Percentiles rank a stretch among this genome's conserved stretches.
These are phyloP conservation scores for Corrigiola litoralis DNA, from an alignment of 179 eudicot genomes.

Conservation along the genomic window DNA sequence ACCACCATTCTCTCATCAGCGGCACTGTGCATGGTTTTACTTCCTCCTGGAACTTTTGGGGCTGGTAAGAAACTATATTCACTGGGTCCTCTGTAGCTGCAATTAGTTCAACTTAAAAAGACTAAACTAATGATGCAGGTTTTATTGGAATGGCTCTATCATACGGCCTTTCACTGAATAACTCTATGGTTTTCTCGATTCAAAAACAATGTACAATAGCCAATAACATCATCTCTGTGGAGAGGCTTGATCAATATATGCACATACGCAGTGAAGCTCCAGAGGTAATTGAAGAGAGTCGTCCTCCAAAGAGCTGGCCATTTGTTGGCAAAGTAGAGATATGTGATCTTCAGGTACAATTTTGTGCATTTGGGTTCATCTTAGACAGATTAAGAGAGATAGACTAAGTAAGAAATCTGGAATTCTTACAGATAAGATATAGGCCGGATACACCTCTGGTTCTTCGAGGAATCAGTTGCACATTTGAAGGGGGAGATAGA, in stretches of 20 bases:
- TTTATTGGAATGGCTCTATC: conserved; percentile 79
- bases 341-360: conserved; percentile 58
- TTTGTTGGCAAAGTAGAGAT: conserved; percentile 67
- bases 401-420: neutral
- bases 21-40: conserved; percentile 76
- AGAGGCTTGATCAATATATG: conserved; percentile 75
- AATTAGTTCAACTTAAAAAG: neutral
- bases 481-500: conserved; percentile 77
- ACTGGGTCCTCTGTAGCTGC: neutral
- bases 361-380: neutral
- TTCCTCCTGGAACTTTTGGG: conserved; percentile 75
- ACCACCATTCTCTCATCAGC: conserved; percentile 59
- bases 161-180: conserved; percentile 70
- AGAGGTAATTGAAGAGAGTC: conserved; percentile 49
- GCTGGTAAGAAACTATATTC: conserved; percentile 38
- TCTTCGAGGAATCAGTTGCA: conserved; percentile 75
- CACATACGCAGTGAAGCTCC: conserved; percentile 82
- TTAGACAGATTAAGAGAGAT: neutral
- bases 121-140: conserved; percentile 41
- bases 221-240: conserved; percentile 70
- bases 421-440: conserved; percentile 54
- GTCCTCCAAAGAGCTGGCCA: conserved; percentile 72
- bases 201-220: conserved; percentile 66
- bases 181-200: conserved; percentile 50
- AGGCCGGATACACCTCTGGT: conserved; percentile 73